phyloP scores from a whole-genome alignment of 345 rosid species.

The Cardiospermum halicacabum region DNA sequence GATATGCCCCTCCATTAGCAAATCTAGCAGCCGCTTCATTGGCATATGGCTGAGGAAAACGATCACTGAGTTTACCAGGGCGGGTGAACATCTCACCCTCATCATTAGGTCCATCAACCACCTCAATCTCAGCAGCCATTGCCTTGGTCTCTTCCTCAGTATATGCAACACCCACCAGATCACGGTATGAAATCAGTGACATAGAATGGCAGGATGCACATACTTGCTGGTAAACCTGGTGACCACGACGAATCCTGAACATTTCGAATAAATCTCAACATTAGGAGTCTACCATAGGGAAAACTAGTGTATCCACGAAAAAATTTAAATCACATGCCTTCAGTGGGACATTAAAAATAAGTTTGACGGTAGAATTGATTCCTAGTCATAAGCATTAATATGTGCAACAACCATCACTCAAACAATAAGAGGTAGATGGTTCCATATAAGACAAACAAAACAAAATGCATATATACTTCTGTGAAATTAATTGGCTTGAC shows the following conservation, averaged over 20 bases:
- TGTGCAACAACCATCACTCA: background rate
- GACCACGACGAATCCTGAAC: constrained; percentile 97
- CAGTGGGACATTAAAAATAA: background rate
- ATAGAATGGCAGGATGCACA: constrained; percentile 99
- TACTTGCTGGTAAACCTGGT: constrained; percentile 94
- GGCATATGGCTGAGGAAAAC: constrained; percentile 82
- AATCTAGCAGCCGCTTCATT: constrained; percentile 97
- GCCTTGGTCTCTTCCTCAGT: constrained; percentile 98
- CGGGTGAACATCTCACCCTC: constrained; percentile 99
- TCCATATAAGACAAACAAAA: background rate
- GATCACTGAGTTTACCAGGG: constrained; percentile 98
- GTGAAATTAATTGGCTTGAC: background rate
- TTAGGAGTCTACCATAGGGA: background rate
- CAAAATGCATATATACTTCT: background rate
- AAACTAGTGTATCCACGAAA: constrained; percentile 6
- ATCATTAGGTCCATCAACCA: constrained; percentile 96
- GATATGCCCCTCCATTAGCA: constrained; percentile 99
- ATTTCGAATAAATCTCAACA: constrained; percentile 20
- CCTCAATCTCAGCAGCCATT: constrained; percentile 99
- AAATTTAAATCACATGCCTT: background rate
- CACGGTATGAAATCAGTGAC: constrained; percentile 92
- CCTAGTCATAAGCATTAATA: background rate
- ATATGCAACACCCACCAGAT: constrained; percentile 94
- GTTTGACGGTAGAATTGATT: background rate
- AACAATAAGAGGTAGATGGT: background rate